phyloP scores from a whole-genome alignment of 805 yeast species.

The Ogataea ramenticola region DNA sequence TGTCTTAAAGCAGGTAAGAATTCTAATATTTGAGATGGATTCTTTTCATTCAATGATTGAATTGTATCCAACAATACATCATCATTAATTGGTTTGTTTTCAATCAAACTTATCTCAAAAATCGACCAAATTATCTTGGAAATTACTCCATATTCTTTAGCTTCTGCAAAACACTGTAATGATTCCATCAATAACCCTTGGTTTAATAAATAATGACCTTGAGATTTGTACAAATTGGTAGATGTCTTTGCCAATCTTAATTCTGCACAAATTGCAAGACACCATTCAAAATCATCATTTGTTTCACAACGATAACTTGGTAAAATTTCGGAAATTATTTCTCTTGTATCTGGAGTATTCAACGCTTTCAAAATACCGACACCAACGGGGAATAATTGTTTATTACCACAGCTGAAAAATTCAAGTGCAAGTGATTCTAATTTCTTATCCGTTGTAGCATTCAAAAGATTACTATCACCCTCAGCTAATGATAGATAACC shows the following conservation, averaged over 20 bases:
- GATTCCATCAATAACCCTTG: conserved; percentile 45
- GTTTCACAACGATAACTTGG: conserved; percentile 56
- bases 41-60: conserved; percentile 1
- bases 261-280: conserved; percentile 63
- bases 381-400: conserved; percentile 56
- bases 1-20: conserved; percentile 56
- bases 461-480: conserved; percentile 2
- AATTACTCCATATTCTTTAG: conserved; percentile 48
- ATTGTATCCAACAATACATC: conserved; percentile 26
- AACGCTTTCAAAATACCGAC: conserved; percentile 52
- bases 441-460: conserved; percentile 23
- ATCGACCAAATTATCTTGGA: conserved; percentile 50
- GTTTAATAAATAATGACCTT: conserved; percentile 31
- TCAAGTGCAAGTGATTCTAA: conserved; percentile 48
- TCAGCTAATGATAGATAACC: conserved; percentile 20
- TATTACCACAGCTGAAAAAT: conserved; percentile 36
- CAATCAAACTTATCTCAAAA: conserved; percentile 51
- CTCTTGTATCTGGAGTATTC: conserved; percentile 34
- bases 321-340: conserved; percentile 46
- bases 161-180: conserved; percentile 53
- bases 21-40: conserved; percentile 16
- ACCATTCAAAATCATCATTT: conserved; percentile 78
- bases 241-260: conserved; percentile 55
- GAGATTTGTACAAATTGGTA: conserved; percentile 43
- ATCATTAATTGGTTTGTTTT: conserved; percentile 50